These are phyloP conservation scores for Chytriomyces sp. DNA, from an alignment of 192 early-diverging fungal genomes.

Conservation along the genomic window DNA sequence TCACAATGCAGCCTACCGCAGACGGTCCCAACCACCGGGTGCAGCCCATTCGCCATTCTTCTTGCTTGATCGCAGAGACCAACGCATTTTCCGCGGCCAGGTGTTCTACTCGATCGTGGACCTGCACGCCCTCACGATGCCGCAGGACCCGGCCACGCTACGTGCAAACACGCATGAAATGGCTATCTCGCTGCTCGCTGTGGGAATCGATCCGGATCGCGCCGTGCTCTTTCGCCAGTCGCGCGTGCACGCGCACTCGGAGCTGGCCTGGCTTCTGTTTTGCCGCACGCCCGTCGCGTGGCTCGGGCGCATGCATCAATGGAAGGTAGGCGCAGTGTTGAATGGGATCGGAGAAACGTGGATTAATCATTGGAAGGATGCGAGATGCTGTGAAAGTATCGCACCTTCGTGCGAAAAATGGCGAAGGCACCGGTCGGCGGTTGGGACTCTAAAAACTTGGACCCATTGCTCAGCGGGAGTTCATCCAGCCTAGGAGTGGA, in stretches of 20 bases:
- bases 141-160: conserved; percentile 66
- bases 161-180: conserved; percentile 69
- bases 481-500: no score
- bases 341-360: no score
- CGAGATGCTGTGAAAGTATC: no score
- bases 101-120: conserved; percentile 83
- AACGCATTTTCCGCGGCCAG: conserved; percentile 3
- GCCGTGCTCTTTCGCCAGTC: conserved; percentile 86
- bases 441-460: no score
- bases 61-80: background rate
- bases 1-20: conserved; percentile 59
- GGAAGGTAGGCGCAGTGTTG: no score
- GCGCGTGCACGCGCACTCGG: conserved; percentile 70
- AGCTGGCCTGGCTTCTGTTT: conserved; percentile 83
- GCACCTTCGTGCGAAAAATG: no score
- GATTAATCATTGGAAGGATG: no score
- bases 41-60: background rate
- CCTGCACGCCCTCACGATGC: conserved; percentile 85
- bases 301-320: conserved; percentile 94
- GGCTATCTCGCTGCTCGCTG: conserved; percentile 77
- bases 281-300: conserved; percentile 86
- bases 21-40: conserved; percentile 26
- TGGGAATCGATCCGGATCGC: conserved; percentile 76
- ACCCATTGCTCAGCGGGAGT: no score
- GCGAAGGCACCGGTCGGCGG: no score